These are phyloP conservation scores for Pseudozyma hubeiensis DNA, from an alignment of 1,284 basidiomycete genomes.

Conservation along the genomic window DNA sequence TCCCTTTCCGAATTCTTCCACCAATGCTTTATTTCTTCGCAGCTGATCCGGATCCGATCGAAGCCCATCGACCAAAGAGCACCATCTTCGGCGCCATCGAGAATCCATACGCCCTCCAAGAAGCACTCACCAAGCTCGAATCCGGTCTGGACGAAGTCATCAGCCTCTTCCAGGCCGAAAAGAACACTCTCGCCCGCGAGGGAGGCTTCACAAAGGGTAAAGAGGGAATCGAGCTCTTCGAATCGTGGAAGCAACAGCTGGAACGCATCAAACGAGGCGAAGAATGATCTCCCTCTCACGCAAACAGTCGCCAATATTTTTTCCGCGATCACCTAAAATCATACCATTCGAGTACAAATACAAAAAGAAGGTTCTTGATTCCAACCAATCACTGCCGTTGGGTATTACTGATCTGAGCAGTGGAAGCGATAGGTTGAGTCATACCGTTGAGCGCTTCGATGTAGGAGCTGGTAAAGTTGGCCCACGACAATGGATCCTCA, in stretches of 20 bases:
- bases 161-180: slow-evolving; percentile 55
- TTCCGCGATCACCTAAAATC: no score
- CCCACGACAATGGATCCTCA: slow-evolving; percentile 46
- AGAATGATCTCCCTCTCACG: slow-evolving; percentile 11
- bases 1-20: not conserved
- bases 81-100: slow-evolving; percentile 59
- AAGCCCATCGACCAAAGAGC: slow-evolving; percentile 30
- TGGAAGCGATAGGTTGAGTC: slow-evolving; percentile 10
- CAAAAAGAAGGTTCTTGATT: no score
- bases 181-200: slow-evolving; percentile 54
- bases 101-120: slow-evolving; percentile 59
- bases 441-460: slow-evolving; percentile 50
- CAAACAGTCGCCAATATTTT: no score
- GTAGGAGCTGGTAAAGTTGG: slow-evolving; percentile 50
- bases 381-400: not conserved
- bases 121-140: slow-evolving; percentile 56
- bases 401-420: not conserved
- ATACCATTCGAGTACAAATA: no score
- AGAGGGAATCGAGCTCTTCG: slow-evolving; percentile 53
- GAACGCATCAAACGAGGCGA: slow-evolving; percentile 56
- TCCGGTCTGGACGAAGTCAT: slow-evolving; percentile 57
- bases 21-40: not conserved
- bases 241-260: slow-evolving; percentile 55
- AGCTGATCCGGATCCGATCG: slow-evolving; percentile 42
- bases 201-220: slow-evolving; percentile 59